A percentile compares a stretch with the other conserved stretches of the same genome.
Conservation (phyloP, 768 basidiomycete genomes). For the Mycena metata region DNA sequence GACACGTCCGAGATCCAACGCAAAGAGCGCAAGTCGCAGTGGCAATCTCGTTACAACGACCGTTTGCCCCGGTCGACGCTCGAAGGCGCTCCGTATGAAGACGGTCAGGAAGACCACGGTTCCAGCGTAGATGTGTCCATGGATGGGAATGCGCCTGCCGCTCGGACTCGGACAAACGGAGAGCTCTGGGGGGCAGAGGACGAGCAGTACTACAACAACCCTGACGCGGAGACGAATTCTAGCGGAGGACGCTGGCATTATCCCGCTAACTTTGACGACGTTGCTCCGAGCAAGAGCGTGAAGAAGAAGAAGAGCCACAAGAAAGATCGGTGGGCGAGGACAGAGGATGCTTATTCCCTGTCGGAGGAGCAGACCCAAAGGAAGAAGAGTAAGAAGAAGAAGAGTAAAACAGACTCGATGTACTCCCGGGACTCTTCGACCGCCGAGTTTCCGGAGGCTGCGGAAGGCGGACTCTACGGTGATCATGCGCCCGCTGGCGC, state of each 20-base stretch:
- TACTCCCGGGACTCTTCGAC: slow-evolving; percentile 54
- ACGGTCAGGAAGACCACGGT: slow-evolving; percentile 74
- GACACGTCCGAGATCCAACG: slow-evolving; percentile 84
- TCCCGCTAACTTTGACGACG: slow-evolving; percentile 87
- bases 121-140: slow-evolving; percentile 57
- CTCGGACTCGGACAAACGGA: slow-evolving; percentile 59
- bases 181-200: slow-evolving; percentile 83
- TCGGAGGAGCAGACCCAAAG: slow-evolving; percentile 58
- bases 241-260: slow-evolving; percentile 82
- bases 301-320: slow-evolving; percentile 79
- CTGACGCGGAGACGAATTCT: slow-evolving; percentile 54
- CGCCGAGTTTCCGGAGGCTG: slow-evolving; percentile 76
- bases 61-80: slow-evolving; percentile 78
- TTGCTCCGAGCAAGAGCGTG: slow-evolving; percentile 53
- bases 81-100: slow-evolving; percentile 80
- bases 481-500: slow-evolving; percentile 43
- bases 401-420: slow-evolving; percentile 56
- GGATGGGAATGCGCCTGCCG: slow-evolving; percentile 47
- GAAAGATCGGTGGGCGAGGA: slow-evolving; percentile 90
- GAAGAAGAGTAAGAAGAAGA: slow-evolving; percentile 75
- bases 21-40: slow-evolving; percentile 84
- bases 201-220: slow-evolving; percentile 76
- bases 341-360: slow-evolving; percentile 84
- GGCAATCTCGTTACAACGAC: slow-evolving; percentile 90
- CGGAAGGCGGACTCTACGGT: slow-evolving; percentile 78